These are phyloP conservation scores for Candida silvicultrix DNA, from an alignment of 805 yeast species.

Conservation along the genomic window DNA sequence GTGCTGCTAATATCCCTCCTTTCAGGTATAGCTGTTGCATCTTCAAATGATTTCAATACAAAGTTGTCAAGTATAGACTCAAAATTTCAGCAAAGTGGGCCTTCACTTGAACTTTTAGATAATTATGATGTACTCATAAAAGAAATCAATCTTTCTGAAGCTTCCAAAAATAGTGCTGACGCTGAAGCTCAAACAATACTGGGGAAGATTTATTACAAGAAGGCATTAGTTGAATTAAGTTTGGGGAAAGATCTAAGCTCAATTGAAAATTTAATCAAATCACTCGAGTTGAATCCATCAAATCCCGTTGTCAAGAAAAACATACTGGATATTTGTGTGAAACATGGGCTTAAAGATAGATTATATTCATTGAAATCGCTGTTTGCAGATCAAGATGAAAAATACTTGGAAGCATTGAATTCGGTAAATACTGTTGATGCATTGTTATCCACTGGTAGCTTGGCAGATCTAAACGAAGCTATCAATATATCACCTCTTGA, in stretches of 20 bases:
- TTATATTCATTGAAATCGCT: conserved; percentile 11
- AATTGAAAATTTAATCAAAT: conserved; percentile 41
- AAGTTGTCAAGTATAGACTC: conserved; percentile 13
- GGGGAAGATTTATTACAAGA: conserved; percentile 47
- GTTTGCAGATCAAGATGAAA: conserved; percentile 7
- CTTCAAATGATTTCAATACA: conserved; percentile 6
- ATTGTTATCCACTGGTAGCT: conserved; percentile 23
- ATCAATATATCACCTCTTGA: conserved; percentile 39
- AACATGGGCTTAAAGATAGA: conserved; percentile 43
- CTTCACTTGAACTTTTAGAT: conserved; percentile 14
- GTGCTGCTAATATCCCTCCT: background rate
- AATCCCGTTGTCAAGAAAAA: conserved; percentile 44
- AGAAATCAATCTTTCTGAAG: background rate
- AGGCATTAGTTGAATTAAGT: conserved; percentile 55
- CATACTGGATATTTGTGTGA: conserved; percentile 41
- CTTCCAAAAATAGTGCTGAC: background rate
- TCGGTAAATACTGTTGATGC: conserved; percentile 12
- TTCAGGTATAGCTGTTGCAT: background rate
- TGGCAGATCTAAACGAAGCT: conserved; percentile 26
- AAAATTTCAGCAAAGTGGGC: conserved; percentile 10
- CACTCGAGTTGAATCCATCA: conserved; percentile 34
- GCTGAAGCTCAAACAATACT: conserved; percentile 17
- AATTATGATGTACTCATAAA: conserved; percentile 15
- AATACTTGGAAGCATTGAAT: conserved; percentile 10
- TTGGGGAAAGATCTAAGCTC: conserved; percentile 50